Percentiles rank a stretch among this genome's conserved stretches.
These are phyloP conservation scores for Exidia glandulosa DNA, from an alignment of 768 basidiomycete genomes.

Conservation along the genomic window DNA sequence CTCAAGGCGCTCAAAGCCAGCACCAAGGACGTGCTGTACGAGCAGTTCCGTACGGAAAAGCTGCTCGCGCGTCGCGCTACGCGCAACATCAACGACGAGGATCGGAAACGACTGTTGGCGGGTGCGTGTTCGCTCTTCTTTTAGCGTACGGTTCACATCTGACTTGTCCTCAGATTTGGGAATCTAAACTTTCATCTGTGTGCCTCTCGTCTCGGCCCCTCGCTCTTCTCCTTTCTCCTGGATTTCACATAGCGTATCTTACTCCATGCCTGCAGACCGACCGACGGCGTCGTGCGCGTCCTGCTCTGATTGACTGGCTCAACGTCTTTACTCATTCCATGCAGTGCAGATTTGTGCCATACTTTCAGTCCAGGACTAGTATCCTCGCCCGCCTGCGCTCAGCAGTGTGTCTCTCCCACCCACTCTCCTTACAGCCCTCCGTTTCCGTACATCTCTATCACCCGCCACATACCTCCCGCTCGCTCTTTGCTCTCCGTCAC, in stretches of 20 bases:
- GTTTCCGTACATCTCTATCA: background rate
- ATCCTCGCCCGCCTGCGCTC: background rate
- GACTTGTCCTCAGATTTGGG: background rate
- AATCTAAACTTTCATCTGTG: background rate
- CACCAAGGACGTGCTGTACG: slow-evolving; percentile 85
- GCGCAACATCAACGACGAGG: slow-evolving; percentile 61
- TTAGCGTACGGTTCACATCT: background rate
- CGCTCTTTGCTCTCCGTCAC: background rate
- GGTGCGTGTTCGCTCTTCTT: slow-evolving; percentile 27
- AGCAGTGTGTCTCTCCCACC: background rate
- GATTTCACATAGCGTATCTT: background rate
- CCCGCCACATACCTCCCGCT: background rate
- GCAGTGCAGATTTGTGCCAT: background rate
- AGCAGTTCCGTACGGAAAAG: slow-evolving; percentile 87
- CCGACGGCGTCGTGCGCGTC: background rate
- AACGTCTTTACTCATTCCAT: background rate
- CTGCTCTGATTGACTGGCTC: background rate
- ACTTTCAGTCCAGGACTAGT: background rate
- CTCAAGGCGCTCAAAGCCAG: slow-evolving; percentile 73
- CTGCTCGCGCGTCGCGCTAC: slow-evolving; percentile 79
- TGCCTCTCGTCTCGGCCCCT: background rate
- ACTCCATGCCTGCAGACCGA: background rate
- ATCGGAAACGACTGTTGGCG: slow-evolving; percentile 61
- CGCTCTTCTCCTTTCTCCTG: background rate
- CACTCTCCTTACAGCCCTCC: background rate